Percentiles rank a stretch among this genome's conserved stretches.
Conservation (phyloP, 108 stramenopile genomes). For the Fragilariopsis cylindrus region DNA sequence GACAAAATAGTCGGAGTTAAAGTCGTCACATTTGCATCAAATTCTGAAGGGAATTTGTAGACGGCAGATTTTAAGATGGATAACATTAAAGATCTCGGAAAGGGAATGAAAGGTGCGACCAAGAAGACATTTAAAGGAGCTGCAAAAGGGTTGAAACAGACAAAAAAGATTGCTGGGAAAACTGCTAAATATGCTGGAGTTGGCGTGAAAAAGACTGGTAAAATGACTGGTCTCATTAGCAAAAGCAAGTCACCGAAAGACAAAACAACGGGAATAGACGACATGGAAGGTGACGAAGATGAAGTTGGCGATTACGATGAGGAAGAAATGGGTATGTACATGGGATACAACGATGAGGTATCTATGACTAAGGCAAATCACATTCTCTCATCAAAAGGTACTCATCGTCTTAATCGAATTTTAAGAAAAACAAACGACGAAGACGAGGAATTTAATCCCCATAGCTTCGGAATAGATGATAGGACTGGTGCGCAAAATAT, state of each 20-base stretch:
- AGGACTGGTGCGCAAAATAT: slow-evolving; percentile 26
- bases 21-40: background rate
- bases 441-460: slow-evolving; percentile 35
- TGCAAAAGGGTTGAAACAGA: slow-evolving; percentile 33
- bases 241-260: slow-evolving; percentile 19
- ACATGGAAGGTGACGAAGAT: slow-evolving; percentile 17
- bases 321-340: slow-evolving; percentile 10
- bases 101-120: slow-evolving; percentile 32
- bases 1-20: background rate
- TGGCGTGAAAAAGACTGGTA: slow-evolving; percentile 34
- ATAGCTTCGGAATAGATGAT: slow-evolving; percentile 23
- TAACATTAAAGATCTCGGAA: slow-evolving; percentile 28
- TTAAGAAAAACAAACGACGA: slow-evolving; percentile 42
- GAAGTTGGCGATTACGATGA: slow-evolving; percentile 23
- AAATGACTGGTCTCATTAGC: slow-evolving; percentile 34
- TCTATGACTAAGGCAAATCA: slow-evolving; percentile 50
- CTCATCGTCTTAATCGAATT: slow-evolving; percentile 70
- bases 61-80: slow-evolving; percentile 24
- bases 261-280: background rate
- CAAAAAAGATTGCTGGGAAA: slow-evolving; percentile 27
- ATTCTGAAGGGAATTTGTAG: background rate
- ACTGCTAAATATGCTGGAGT: slow-evolving; percentile 26
- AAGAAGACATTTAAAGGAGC: slow-evolving; percentile 35
- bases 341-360: slow-evolving; percentile 28
- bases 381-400: slow-evolving; percentile 67